These are phyloP conservation scores for Tuber aestivum DNA, from an alignment of 495 filamentous ascomycete species.

Conservation along the genomic window DNA sequence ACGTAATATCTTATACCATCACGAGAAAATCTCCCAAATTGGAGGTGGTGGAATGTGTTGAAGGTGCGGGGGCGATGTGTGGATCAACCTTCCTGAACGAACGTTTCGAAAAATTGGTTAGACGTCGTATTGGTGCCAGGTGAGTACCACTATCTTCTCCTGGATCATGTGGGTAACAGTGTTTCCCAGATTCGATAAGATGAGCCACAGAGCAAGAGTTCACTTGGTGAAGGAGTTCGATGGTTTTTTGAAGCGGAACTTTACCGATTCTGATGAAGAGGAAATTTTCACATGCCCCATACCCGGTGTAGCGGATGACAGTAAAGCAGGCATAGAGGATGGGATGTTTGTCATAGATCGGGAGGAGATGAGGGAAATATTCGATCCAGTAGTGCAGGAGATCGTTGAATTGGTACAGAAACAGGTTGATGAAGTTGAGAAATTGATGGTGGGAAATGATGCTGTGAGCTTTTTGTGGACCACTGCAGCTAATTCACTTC, in stretches of 20 bases:
- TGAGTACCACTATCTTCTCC: too few species aligned
- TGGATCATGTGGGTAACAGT: not conserved
- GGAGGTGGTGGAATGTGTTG: constrained; percentile 11
- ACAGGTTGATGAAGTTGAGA: constrained; percentile 53
- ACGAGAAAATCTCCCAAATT: constrained; percentile 50
- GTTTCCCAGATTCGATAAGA: constrained; percentile 47
- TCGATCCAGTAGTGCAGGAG: constrained; percentile 61
- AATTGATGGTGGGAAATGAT: too few species aligned
- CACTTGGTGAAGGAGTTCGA: constrained; percentile 62
- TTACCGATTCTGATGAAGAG: constrained; percentile 63
- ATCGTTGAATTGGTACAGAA: constrained; percentile 57
- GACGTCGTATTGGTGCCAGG: too few species aligned
- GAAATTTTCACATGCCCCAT: constrained; percentile 64
- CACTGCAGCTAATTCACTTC: too few species aligned
- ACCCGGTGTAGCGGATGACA: constrained; percentile 62
- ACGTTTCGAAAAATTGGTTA: too few species aligned
- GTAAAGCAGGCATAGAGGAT: constrained; percentile 54
- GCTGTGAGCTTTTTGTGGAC: too few species aligned
- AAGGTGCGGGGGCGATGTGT: too few species aligned
- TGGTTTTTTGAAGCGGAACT: constrained; percentile 62
- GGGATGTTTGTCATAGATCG: constrained; percentile 59
- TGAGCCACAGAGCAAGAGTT: constrained; percentile 56
- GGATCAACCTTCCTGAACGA: too few species aligned
- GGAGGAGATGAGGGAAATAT: constrained; percentile 56
- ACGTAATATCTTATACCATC: constrained; percentile 61